These are phyloP conservation scores for Echinochloa phyllopogon DNA, from an alignment of 176 grass and related monocot species.

Conservation along the genomic window DNA sequence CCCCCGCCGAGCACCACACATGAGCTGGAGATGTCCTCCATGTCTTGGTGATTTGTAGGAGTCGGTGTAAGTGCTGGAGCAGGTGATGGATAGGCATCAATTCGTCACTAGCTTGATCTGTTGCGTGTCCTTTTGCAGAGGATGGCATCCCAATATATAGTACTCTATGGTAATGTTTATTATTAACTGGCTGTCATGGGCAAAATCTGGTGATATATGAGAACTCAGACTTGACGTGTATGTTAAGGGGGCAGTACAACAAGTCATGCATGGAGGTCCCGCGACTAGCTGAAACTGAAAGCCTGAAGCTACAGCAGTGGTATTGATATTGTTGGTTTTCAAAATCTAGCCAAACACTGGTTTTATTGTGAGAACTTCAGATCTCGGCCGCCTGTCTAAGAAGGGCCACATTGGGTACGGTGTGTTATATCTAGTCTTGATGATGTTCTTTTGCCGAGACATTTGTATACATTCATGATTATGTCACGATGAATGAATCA, in stretches of 20 bases:
- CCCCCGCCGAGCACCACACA: constrained; percentile 34
- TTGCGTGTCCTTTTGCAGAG: background rate
- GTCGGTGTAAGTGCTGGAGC: constrained; percentile 5
- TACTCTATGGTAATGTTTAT: background rate
- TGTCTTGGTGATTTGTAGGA: constrained; percentile 28
- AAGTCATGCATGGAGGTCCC: too few species aligned
- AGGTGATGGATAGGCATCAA: constrained; percentile 34
- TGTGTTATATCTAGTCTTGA: background rate
- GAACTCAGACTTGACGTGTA: background rate
- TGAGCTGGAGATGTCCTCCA: constrained; percentile 51
- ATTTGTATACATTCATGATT: too few species aligned
- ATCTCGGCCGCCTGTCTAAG: background rate
- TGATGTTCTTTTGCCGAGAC: background rate
- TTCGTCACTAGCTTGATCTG: background rate
- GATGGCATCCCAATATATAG: background rate
- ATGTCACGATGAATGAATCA: background rate
- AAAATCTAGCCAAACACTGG: background rate
- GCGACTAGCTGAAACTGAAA: too few species aligned
- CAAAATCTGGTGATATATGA: background rate
- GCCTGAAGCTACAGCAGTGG: background rate
- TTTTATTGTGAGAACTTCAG: background rate
- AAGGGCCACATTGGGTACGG: background rate
- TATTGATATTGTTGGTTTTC: background rate
- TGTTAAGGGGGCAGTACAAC: background rate
- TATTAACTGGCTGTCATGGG: background rate